Evolutionary conservation across 176 grass and related monocot genomes (phyloP).

Genomic region (Urochloa ruziziensis): DNA sequence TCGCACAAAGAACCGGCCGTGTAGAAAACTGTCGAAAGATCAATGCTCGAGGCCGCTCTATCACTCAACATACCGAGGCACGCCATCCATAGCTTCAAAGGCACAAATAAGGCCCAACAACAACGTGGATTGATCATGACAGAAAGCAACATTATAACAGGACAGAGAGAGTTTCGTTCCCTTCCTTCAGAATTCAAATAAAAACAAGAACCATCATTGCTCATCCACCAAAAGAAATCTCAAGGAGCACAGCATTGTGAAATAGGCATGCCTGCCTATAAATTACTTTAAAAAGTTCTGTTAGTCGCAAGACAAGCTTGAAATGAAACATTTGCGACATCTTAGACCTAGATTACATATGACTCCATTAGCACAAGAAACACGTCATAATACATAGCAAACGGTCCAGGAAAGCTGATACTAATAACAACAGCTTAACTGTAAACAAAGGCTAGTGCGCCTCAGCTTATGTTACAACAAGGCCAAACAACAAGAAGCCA

Average conservation of each 20-base stretch:
- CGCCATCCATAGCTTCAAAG: neutral
- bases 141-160: neutral
- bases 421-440: constrained; percentile 56
- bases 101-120: neutral
- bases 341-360: neutral
- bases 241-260: neutral
- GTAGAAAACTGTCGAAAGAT: too few species aligned
- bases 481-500: neutral
- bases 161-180: neutral
- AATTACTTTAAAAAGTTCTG: neutral
- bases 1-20: too few species aligned
- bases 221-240: neutral
- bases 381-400: constrained; percentile 1
- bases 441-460: constrained; percentile 28
- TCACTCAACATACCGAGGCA: neutral
- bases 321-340: neutral
- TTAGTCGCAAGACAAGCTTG: neutral
- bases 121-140: neutral
- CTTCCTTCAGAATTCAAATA: neutral
- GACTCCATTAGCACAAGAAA: constrained; percentile 27
- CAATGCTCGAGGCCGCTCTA: neutral
- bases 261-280: neutral
- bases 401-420: constrained; percentile 53
- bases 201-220: neutral
- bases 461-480: constrained; percentile 50